A percentile compares a stretch with the other conserved stretches of the same genome.
Evolutionary conservation across 2,329 filamentous ascomycete genomes (phyloP).

Genomic region (Eutypa lata): DNA sequence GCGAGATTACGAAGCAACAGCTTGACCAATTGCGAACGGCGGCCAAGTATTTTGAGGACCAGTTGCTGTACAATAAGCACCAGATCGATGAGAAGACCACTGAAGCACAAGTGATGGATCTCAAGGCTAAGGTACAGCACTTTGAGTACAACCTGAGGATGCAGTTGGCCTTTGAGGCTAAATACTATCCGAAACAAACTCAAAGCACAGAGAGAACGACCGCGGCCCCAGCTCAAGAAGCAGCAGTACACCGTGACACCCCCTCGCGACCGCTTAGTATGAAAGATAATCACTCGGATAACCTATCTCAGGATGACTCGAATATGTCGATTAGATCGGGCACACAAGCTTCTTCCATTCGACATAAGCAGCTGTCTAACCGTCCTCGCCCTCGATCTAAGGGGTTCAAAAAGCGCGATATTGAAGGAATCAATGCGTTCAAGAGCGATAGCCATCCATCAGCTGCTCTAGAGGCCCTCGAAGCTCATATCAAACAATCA

Average conservation of each 20-base stretch:
- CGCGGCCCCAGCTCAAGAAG: constrained; percentile 11
- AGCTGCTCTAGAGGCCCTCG: constrained; percentile 18
- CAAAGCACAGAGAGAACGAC: constrained; percentile 20
- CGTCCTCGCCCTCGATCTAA: constrained; percentile 7
- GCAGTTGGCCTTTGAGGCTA: constrained; percentile 45
- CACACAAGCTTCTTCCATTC: constrained; percentile 7
- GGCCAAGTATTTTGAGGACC: constrained; percentile 56
- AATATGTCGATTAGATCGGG: constrained; percentile 14
- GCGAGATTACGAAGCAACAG: constrained; percentile 59
- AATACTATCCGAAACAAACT: constrained; percentile 34
- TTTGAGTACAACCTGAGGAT: constrained; percentile 51
- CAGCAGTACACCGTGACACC: constrained; percentile 10
- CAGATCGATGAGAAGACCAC: constrained; percentile 58
- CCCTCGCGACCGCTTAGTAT: constrained; percentile 25
- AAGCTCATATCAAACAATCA: constrained; percentile 14
- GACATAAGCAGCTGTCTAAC: constrained; percentile 13
- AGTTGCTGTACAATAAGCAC: constrained; percentile 59
- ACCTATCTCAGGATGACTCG: constrained; percentile 19
- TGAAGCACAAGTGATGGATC: constrained; percentile 37
- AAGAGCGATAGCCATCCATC: constrained; percentile 16
- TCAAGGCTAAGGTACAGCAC: constrained; percentile 44
- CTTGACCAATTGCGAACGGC: constrained; percentile 48
- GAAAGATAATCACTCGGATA: constrained; percentile 17
- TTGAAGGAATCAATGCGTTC: constrained; percentile 24
- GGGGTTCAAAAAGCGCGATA: constrained; percentile 10